Percentiles rank a stretch among this genome's conserved stretches.
phyloP scores from a whole-genome alignment of 305 asterid species.

The Fraxinus xanthoxyloides region DNA sequence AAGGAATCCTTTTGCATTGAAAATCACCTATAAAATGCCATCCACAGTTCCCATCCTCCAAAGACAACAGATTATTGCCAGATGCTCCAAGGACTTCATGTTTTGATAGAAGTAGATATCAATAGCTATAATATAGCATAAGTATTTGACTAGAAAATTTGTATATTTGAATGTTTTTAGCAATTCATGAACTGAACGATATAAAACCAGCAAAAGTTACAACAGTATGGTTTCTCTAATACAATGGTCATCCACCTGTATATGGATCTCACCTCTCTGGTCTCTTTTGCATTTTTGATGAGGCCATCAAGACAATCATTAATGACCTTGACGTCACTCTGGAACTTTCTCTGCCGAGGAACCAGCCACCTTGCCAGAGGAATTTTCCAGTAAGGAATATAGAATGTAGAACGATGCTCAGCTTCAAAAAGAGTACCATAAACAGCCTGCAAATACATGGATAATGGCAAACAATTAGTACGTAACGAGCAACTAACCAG shows the following conservation, averaged over 20 bases:
- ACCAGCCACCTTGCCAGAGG: constrained; percentile 86
- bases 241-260: constrained; percentile 15
- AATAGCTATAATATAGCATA: background rate
- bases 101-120: background rate
- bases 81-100: background rate
- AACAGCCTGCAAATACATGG: constrained; percentile 59
- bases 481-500: constrained; percentile 4
- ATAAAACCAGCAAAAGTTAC: background rate
- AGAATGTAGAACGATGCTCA: constrained; percentile 95
- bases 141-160: background rate
- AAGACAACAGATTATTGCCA: background rate
- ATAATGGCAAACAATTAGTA: constrained; percentile 7
- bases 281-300: constrained; percentile 84
- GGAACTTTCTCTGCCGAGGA: constrained; percentile 90
- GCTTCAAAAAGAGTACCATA: constrained; percentile 97
- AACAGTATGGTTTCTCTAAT: constrained; percentile 1
- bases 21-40: background rate
- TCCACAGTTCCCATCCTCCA: background rate
- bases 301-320: constrained; percentile 88
- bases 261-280: constrained; percentile 68
- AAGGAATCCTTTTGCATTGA: background rate
- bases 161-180: background rate
- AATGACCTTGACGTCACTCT: constrained; percentile 77
- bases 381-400: constrained; percentile 90
- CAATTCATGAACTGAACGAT: background rate